These are phyloP conservation scores for Pigoraptor vietnamica DNA, from an alignment of 78 protist species.

Conservation along the genomic window DNA sequence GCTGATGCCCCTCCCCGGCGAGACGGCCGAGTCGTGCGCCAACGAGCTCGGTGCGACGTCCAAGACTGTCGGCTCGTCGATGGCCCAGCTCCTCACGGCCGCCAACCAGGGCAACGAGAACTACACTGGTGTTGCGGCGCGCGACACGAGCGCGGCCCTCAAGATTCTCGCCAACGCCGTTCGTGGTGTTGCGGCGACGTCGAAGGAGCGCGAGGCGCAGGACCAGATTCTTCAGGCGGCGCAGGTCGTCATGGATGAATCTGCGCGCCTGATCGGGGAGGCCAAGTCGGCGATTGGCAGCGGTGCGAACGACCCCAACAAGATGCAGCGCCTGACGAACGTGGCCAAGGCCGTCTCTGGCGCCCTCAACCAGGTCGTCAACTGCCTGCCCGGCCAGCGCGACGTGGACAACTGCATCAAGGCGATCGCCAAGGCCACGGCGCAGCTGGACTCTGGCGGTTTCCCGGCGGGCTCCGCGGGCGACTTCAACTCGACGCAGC, in stretches of 20 bases:
- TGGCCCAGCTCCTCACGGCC: slow-evolving; percentile 31
- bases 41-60: slow-evolving; percentile 10
- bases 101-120: slow-evolving; percentile 26
- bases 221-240: not conserved
- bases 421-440: not conserved
- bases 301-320: not conserved
- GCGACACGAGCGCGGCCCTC: not conserved
- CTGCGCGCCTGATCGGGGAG: not conserved
- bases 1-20: not conserved
- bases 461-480: not conserved
- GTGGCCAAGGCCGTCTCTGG: not conserved
- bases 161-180: not conserved
- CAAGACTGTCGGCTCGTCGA: slow-evolving; percentile 1
- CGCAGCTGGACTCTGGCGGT: not conserved
- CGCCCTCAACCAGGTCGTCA: slow-evolving; percentile 2
- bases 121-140: slow-evolving; percentile 25
- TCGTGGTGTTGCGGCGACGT: slow-evolving; percentile 2
- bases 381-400: slow-evolving; percentile 28
- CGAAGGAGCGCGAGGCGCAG: too few species aligned
- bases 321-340: not conserved
- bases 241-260: not conserved
- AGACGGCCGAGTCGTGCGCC: not conserved
- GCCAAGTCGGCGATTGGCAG: not conserved
- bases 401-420: slow-evolving; percentile 7
- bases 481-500: not conserved